Evolutionary conservation across 495 filamentous ascomycete species (phyloP).

Genomic region (Tuber aestivum): DNA sequence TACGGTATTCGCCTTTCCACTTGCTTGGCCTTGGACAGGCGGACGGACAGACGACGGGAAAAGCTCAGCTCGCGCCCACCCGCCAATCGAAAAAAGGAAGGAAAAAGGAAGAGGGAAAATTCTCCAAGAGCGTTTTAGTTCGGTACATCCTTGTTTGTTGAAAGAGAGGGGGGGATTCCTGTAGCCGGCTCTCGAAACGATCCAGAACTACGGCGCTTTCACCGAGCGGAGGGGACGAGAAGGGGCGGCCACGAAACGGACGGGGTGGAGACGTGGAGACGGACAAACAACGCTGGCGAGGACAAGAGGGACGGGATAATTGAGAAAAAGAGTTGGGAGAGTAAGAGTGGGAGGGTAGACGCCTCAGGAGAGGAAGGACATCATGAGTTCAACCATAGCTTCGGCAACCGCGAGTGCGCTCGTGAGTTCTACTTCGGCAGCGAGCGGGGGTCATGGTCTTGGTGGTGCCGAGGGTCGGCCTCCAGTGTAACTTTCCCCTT

Average conservation of each 20-base stretch:
- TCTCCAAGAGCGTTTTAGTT: not conserved
- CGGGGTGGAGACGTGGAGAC: not conserved
- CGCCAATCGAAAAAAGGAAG: not conserved
- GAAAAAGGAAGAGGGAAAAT: not conserved
- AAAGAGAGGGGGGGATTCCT: not conserved
- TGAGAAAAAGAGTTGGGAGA: not conserved
- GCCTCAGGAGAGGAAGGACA: not conserved
- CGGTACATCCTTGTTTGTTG: not conserved
- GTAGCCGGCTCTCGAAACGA: not conserved
- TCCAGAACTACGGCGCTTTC: not conserved
- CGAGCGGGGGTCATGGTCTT: conserved; percentile 1
- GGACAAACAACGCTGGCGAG: not conserved
- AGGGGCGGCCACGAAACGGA: not conserved
- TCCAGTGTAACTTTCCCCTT: conserved; percentile 26
- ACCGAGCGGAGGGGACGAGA: not conserved
- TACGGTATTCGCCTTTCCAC: not conserved
- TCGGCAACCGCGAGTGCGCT: conserved; percentile 9
- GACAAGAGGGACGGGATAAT: not conserved
- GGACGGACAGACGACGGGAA: not conserved
- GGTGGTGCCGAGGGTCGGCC: conserved; percentile 13
- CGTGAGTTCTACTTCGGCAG: not conserved
- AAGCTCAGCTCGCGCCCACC: not conserved
- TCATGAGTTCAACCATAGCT: conserved; percentile 5
- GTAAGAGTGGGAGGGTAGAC: not conserved
- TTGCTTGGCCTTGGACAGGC: not conserved